A percentile compares a stretch with the other conserved stretches of the same genome.
Evolutionary conservation across 768 basidiomycete species (phyloP).

Genomic region (Sporobolomyces pararoseus): DNA sequence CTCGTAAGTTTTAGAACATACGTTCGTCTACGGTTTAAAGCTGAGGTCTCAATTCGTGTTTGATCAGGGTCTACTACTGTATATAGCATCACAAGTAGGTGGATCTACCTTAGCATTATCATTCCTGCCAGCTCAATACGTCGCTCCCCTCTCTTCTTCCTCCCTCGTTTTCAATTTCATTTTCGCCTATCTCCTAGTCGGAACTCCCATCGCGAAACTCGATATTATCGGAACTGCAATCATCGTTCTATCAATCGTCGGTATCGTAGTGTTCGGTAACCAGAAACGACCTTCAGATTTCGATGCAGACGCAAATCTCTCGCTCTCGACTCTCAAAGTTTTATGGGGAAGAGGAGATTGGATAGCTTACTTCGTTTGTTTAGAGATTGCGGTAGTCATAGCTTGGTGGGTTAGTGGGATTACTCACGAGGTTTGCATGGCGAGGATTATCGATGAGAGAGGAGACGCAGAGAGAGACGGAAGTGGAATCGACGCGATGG

Average conservation of each 20-base stretch:
- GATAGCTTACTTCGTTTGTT: slow-evolving; percentile 83
- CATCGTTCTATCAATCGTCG: slow-evolving; percentile 77
- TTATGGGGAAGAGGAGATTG: slow-evolving; percentile 84
- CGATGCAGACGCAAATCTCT: slow-evolving; percentile 68
- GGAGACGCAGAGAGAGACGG: slow-evolving; percentile 30
- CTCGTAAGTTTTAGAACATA: slow-evolving; percentile 51
- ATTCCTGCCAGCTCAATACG: slow-evolving; percentile 83
- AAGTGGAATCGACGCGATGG: slow-evolving; percentile 22
- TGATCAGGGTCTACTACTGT: slow-evolving; percentile 56
- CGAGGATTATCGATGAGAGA: slow-evolving; percentile 47
- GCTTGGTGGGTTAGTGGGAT: slow-evolving; percentile 28
- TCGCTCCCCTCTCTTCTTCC: slow-evolving; percentile 88
- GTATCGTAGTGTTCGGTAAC: slow-evolving; percentile 52
- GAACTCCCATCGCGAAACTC: slow-evolving; percentile 73
- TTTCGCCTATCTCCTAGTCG: slow-evolving; percentile 67
- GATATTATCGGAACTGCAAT: slow-evolving; percentile 85
- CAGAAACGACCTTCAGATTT: slow-evolving; percentile 64
- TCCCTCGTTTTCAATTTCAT: slow-evolving; percentile 94
- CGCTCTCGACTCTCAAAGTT: slow-evolving; percentile 65
- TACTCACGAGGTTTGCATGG: slow-evolving; percentile 52
- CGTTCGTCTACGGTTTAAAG: no score
- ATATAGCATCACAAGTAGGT: slow-evolving; percentile 83
- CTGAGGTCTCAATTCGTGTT: not conserved
- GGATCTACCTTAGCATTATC: slow-evolving; percentile 81
- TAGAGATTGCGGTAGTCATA: slow-evolving; percentile 64